Conservation (phyloP, 2,329 filamentous ascomycete genomes). For the Aureobasidium sp. region DNA sequence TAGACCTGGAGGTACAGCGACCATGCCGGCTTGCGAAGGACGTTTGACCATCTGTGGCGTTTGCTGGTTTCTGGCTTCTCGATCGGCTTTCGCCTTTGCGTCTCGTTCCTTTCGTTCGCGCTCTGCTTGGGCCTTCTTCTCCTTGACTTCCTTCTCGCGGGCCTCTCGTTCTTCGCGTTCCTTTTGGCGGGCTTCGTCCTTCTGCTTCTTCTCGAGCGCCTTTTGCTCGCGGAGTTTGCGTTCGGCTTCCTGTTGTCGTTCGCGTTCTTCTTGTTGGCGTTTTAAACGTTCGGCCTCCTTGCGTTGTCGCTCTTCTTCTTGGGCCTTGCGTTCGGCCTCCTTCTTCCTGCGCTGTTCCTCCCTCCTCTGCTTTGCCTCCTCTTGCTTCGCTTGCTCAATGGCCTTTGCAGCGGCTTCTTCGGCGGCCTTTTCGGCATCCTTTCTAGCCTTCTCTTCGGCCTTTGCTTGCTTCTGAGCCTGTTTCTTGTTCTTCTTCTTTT, state of each 20-base stretch:
- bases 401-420: constrained; percentile 72
- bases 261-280: constrained; percentile 73
- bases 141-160: constrained; percentile 67
- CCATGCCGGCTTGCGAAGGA: constrained; percentile 50
- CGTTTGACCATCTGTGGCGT: constrained; percentile 41
- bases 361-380: constrained; percentile 71
- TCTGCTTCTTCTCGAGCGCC: constrained; percentile 71
- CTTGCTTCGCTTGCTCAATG: constrained; percentile 67
- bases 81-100: constrained; percentile 38
- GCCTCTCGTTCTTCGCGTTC: constrained; percentile 55
- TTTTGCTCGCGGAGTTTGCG: constrained; percentile 73
- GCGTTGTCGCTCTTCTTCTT: constrained; percentile 75
- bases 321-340: constrained; percentile 81
- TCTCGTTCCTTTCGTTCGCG: constrained; percentile 56
- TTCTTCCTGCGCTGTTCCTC: constrained; percentile 90
- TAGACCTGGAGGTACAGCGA: constrained; percentile 47
- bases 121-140: constrained; percentile 53
- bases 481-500: constrained; percentile 92
- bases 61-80: constrained; percentile 29
- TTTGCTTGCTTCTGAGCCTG: constrained; percentile 78
- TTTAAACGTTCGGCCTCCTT: constrained; percentile 81
- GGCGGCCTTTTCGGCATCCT: constrained; percentile 80
- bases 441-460: constrained; percentile 83
- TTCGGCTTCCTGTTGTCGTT: constrained; percentile 76
- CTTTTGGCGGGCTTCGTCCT: constrained; percentile 65